Percentiles rank a stretch among this genome's conserved stretches.
These are phyloP conservation scores for Leucosporidium scottii DNA, from an alignment of 768 basidiomycete genomes.

Conservation along the genomic window DNA sequence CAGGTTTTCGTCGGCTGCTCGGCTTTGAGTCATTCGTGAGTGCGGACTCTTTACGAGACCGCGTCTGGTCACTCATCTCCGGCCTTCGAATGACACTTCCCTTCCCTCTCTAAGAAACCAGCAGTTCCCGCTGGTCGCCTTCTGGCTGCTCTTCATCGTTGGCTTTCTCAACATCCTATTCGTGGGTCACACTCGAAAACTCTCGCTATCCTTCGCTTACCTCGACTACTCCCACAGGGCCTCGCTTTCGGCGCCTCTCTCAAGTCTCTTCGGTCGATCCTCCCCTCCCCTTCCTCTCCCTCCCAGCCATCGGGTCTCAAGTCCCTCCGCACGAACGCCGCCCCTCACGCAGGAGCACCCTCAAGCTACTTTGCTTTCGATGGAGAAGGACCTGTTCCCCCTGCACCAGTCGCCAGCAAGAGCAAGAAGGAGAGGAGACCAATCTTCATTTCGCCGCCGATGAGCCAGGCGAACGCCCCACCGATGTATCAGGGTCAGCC, in stretches of 20 bases:
- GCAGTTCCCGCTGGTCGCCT: slow-evolving; percentile 14
- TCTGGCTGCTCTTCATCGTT: slow-evolving; percentile 26
- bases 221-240: slow-evolving; percentile 2
- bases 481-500: not conserved
- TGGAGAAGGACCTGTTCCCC: not conserved
- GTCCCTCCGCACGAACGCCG: slow-evolving; percentile 7
- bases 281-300: slow-evolving; percentile 3
- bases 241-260: slow-evolving; percentile 19
- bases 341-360: not conserved
- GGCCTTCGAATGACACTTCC: no score
- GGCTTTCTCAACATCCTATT: slow-evolving; percentile 26
- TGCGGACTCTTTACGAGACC: no score
- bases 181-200: not conserved
- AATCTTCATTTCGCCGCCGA: not conserved
- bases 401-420: not conserved
- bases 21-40: slow-evolving; percentile 9
- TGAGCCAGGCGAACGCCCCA: not conserved
- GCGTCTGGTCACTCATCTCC: no score
- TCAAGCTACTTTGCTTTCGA: not conserved
- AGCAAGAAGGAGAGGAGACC: not conserved
- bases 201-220: not conserved
- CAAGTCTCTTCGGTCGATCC: slow-evolving; percentile 24
- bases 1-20: slow-evolving; percentile 18
- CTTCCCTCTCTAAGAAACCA: slow-evolving; percentile 2
- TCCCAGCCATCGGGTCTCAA: slow-evolving; percentile 19